Evolutionary conservation across 805 yeast genomes (phyloP).

Genomic region (Wickerhamiella slavikovae): DNA sequence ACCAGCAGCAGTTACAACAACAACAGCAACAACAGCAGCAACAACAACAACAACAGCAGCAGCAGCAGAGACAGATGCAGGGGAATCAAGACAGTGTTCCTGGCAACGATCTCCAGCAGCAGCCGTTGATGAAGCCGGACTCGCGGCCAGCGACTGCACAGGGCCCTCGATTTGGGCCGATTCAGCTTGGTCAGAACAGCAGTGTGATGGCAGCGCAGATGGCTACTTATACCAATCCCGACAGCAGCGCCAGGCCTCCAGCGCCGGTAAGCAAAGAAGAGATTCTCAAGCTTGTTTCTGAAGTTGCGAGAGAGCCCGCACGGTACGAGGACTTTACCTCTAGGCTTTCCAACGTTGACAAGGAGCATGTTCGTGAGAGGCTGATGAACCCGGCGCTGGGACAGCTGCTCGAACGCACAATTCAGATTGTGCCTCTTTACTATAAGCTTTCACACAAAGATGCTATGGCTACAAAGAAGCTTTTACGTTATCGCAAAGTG

Average conservation of each 20-base stretch:
- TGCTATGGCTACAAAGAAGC: conserved; percentile 51
- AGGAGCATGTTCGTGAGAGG: conserved; percentile 31
- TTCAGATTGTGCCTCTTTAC: conserved; percentile 59
- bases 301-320: conserved; percentile 46
- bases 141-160: too few species aligned
- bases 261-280: conserved; percentile 3
- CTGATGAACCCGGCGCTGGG: conserved; percentile 29
- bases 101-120: too few species aligned
- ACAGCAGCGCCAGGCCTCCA: background rate
- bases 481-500: conserved; percentile 62
- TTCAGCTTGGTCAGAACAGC: too few species aligned
- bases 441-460: conserved; percentile 49
- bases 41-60: conserved; percentile 1
- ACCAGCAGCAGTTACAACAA: conserved; percentile 8
- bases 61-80: background rate
- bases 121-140: too few species aligned
- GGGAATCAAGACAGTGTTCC: conserved; percentile 2
- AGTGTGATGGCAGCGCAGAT: too few species aligned
- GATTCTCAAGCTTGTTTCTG: conserved; percentile 43
- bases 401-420: conserved; percentile 34
- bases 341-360: conserved; percentile 41
- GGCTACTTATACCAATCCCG: conserved; percentile 3
- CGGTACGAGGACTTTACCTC: conserved; percentile 42
- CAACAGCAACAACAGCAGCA: conserved; percentile 10
- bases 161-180: too few species aligned